Base-by-base conservation (phyloP, 139 green algal species). In the Auxenochlorella pyrenoidosa region DNA sequence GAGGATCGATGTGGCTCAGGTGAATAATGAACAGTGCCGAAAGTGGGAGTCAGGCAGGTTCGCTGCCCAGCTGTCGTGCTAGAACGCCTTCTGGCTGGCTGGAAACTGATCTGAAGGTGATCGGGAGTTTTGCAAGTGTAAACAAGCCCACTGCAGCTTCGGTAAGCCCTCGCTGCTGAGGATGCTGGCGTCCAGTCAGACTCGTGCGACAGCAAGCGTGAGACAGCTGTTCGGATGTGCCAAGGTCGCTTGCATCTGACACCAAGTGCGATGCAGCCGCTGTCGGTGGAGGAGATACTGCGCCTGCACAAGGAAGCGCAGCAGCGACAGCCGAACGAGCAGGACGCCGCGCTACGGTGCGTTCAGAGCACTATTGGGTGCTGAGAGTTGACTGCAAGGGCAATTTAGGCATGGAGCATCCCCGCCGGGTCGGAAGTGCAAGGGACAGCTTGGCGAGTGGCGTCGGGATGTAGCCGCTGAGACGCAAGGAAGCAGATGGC, bases 241-340 rank as follows among this genome's bases (percentile, higher is more conserved):
- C 28, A 30, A 71, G 32, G 5, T 38, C 2, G 3, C 18, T 44
- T 75, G 70, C 70, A 47, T 63, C 34, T 26, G 0, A 28, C 1
- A 41, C 30, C 36, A 24, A 40, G 36, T 38, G 40, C 41, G 36
- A 43, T 40, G 38, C 28, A 70, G 79, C 36, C 60, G 63, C 80
- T 75, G 30, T 85, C 80, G 60, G 26, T 85, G 15, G 80, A 76
- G 19, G 80, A 85, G 63, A 63, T 85, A 40, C 36, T 85, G 26
- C 80, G 80, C 22, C 63, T 65, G 63, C 80, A 85, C 63, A 21
- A 24, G 18, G 63, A 32, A 21, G 43, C 80, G 8, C 38, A 51
- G 51, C 54, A 71, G 80, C 60, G 44, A 4, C 26, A 43, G 80
- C 63, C 80, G 3, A 43, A 40, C 36, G 60, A 63, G 80, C 80